phyloP scores from a whole-genome alignment of 306 rosid genomes.

The Vigna mungo region DNA sequence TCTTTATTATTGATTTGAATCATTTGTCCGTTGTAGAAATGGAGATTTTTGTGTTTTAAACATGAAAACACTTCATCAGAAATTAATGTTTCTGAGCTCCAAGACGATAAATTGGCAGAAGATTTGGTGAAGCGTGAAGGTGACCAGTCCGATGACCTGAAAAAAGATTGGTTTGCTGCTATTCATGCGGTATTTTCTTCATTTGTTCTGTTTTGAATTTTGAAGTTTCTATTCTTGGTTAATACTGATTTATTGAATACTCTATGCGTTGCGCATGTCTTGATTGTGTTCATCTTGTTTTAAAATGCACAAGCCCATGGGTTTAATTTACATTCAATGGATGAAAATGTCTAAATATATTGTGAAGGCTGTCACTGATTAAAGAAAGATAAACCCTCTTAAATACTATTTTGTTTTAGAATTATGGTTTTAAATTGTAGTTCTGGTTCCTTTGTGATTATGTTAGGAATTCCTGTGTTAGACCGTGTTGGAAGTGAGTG shows the following conservation, averaged over 20 bases:
- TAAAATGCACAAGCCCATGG: conserved; percentile 11
- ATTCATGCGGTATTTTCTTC: conserved; percentile 49
- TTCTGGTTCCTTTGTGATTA: conserved; percentile 6
- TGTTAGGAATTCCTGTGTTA: not conserved
- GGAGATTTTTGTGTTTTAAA: conserved; percentile 51
- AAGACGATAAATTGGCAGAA: conserved; percentile 48
- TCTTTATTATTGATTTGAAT: not conserved
- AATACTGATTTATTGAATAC: not conserved
- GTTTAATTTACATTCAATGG: conserved; percentile 9
- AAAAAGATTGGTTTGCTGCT: conserved; percentile 50
- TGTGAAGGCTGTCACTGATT: not conserved
- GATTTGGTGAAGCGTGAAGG: conserved; percentile 43
- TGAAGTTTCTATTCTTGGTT: conserved; percentile 6
- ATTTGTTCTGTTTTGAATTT: conserved; percentile 18
- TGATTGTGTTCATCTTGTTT: conserved; percentile 2
- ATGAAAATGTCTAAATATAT: conserved; percentile 18
- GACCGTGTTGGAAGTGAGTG: not conserved
- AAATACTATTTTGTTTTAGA: conserved; percentile 3
- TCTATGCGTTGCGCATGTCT: not conserved
- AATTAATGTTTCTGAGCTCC: conserved; percentile 37
- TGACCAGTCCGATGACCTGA: conserved; percentile 36
- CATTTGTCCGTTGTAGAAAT: conserved; percentile 48
- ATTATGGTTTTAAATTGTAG: not conserved
- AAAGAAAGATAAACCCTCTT: conserved; percentile 12
- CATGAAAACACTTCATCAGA: conserved; percentile 47